Conservation (phyloP, 768 basidiomycete species). For the Boletus rex-veris region DNA sequence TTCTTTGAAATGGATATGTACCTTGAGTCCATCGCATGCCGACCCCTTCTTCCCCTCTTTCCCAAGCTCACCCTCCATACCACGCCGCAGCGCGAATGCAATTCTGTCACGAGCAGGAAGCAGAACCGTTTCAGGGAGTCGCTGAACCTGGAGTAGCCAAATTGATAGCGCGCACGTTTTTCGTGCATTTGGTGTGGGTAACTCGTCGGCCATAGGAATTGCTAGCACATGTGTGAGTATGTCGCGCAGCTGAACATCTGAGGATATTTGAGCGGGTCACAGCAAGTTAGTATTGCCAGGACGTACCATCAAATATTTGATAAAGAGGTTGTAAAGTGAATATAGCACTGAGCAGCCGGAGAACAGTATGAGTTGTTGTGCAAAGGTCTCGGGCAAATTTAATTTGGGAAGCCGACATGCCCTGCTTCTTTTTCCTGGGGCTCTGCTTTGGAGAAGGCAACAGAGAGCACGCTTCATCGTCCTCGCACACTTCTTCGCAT, state of each 20-base stretch:
- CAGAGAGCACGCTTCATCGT: conserved; percentile 28
- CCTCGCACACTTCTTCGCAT: conserved; percentile 22
- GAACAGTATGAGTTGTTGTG: conserved; percentile 65
- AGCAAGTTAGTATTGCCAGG: conserved; percentile 3
- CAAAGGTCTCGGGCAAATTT: conserved; percentile 79
- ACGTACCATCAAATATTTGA: conserved; percentile 59
- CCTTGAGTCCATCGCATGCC: conserved; percentile 73
- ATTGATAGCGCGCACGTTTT: conserved; percentile 81
- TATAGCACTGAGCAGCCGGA: conserved; percentile 59
- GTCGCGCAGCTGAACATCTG: conserved; percentile 55
- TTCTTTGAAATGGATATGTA: conserved; percentile 27
- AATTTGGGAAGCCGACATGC: conserved; percentile 74
- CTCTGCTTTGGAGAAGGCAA: conserved; percentile 71
- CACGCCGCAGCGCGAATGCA: conserved; percentile 66
- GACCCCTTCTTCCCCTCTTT: conserved; percentile 89
- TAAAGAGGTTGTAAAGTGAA: conserved; percentile 59
- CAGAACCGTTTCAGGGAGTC: conserved; percentile 61
- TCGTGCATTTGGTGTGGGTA: conserved; percentile 82
- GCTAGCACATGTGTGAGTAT: conserved; percentile 64
- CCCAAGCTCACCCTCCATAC: conserved; percentile 79
- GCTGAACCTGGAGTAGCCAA: conserved; percentile 68
- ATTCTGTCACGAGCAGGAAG: conserved; percentile 63
- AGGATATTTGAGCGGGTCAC: conserved; percentile 3
- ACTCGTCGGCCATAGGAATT: conserved; percentile 62
- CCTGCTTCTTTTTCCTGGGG: conserved; percentile 52